A percentile compares a stretch with the other conserved stretches of the same genome.
phyloP scores from a whole-genome alignment of 352 stramenopile genomes.

The Phytophthora brassicae region DNA sequence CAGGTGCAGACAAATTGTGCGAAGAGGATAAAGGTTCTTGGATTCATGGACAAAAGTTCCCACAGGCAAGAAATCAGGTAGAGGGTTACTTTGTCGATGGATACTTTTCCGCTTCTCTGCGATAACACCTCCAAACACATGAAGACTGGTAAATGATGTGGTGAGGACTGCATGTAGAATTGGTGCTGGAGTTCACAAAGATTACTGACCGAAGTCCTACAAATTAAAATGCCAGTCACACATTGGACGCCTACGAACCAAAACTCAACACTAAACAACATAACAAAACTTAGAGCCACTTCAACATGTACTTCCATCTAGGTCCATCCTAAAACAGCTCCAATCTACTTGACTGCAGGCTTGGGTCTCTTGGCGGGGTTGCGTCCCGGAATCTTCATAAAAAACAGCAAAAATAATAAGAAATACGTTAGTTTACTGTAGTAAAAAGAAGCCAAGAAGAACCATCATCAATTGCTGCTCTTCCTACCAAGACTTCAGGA shows the following conservation, averaged over 20 bases:
- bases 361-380: conserved; percentile 65
- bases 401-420: not conserved
- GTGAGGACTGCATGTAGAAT: not conserved
- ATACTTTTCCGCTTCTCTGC: conserved; percentile 13
- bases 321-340: not conserved
- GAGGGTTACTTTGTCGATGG: conserved; percentile 24
- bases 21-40: conserved; percentile 13
- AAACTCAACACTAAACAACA: not conserved
- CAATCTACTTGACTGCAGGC: conserved; percentile 24
- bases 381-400: conserved; percentile 50
- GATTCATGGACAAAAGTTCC: conserved; percentile 44
- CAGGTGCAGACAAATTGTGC: conserved; percentile 1
- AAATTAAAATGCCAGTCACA: no score
- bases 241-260: not conserved
- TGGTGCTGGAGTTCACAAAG: no score
- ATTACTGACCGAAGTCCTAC: no score
- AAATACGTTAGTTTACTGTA: no score
- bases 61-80: conserved; percentile 42
- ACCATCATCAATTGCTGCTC: no score
- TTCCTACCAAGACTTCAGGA: conserved; percentile 58
- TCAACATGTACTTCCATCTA: not conserved
- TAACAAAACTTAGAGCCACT: not conserved
- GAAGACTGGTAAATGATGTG: not conserved
- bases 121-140: no score
- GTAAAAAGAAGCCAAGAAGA: no score